phyloP scores from a whole-genome alignment of 768 basidiomycete genomes.

The Hericium coralloides region DNA sequence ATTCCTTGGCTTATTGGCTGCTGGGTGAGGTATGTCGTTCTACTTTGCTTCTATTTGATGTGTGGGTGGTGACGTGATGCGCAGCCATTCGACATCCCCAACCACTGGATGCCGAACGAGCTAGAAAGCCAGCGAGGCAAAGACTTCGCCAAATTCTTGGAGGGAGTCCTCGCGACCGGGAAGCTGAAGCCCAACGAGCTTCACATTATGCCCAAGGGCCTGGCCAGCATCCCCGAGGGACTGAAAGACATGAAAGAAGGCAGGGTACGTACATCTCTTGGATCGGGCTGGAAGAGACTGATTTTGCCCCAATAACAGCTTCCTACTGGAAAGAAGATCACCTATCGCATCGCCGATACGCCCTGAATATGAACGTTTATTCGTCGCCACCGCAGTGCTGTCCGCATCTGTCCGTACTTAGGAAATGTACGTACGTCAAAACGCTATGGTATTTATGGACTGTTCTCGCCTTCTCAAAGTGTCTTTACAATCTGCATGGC shows the following conservation, averaged over 20 bases:
- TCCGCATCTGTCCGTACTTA: too few relatives aligned
- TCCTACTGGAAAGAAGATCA: background rate
- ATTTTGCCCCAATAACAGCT: background rate
- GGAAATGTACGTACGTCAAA: too few relatives aligned
- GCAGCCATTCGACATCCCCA: constrained; percentile 12
- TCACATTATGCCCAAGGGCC: constrained; percentile 17
- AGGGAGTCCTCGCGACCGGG: constrained; percentile 12
- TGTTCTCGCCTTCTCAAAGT: too few relatives aligned
- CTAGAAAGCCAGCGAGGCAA: background rate
- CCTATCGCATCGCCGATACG: background rate
- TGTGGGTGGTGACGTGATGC: background rate
- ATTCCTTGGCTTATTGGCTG: background rate
- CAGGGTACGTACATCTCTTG: background rate
- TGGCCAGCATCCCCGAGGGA: constrained; percentile 15
- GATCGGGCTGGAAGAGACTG: background rate
- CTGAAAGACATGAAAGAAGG: background rate
- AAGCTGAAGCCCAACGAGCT: constrained; percentile 17
- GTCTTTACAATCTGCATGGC: too few relatives aligned
- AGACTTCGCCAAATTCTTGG: constrained; percentile 6
- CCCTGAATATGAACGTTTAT: background rate
- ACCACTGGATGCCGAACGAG: constrained; percentile 3
- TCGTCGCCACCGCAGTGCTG: too few relatives aligned
- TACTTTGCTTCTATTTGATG: background rate
- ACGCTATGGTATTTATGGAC: too few relatives aligned
- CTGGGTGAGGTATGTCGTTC: background rate